These are phyloP conservation scores for Tinospora cordifolia DNA, from an alignment of 164 flowering plant species.

Conservation along the genomic window DNA sequence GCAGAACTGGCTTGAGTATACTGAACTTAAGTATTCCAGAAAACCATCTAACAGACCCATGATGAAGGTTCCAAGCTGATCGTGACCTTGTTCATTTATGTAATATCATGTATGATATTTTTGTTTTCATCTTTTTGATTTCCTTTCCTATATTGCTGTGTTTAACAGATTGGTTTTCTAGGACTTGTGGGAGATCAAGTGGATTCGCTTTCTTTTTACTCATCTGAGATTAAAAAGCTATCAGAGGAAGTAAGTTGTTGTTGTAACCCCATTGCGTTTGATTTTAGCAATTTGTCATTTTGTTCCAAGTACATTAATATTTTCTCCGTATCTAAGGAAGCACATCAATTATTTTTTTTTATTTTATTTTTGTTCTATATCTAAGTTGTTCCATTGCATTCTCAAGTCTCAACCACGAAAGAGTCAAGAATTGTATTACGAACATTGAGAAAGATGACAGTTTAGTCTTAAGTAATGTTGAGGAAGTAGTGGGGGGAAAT, in stretches of 20 bases:
- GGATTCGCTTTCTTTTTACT: slow-evolving; percentile 63
- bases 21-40: slow-evolving; percentile 47
- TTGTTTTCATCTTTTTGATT: background rate
- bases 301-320: background rate
- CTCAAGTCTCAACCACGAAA: too few relatives aligned
- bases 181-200: slow-evolving; percentile 56
- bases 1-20: slow-evolving; percentile 64
- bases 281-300: background rate
- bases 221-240: slow-evolving; percentile 39
- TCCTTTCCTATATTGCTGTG: slow-evolving; percentile 2
- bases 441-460: too few relatives aligned
- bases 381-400: too few relatives aligned
- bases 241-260: slow-evolving; percentile 38
- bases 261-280: background rate
- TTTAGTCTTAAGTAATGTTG: too few relatives aligned
- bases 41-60: slow-evolving; percentile 40
- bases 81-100: background rate
- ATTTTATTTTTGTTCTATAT: too few relatives aligned
- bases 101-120: background rate
- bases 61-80: slow-evolving; percentile 38
- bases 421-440: too few relatives aligned
- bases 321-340: background rate
- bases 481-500: too few relatives aligned
- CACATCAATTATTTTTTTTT: background rate
- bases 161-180: slow-evolving; percentile 59